Conservation (phyloP, 192 early-diverging fungal genomes). For the Dispira simplex region DNA sequence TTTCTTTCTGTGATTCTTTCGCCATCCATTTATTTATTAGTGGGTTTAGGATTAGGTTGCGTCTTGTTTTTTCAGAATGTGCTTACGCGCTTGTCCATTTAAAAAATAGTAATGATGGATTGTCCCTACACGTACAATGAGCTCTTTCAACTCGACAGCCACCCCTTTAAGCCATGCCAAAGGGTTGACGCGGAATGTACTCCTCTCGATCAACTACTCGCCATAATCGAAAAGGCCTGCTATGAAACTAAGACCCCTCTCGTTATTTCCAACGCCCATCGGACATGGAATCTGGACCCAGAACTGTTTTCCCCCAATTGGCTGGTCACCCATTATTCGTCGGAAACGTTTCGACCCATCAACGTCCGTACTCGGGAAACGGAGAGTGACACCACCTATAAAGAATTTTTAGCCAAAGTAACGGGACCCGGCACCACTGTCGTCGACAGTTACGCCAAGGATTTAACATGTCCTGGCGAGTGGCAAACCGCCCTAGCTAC, state of each 20-base stretch:
- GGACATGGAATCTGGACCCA: neutral
- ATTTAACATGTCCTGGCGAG: neutral
- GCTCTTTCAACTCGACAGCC: neutral
- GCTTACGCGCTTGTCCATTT: too few relatives aligned
- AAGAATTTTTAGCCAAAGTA: too few relatives aligned
- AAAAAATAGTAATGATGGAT: neutral
- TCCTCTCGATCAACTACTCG: neutral
- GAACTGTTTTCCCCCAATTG: neutral
- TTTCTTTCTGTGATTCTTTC: too few relatives aligned
- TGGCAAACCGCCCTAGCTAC: neutral
- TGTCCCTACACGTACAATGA: neutral
- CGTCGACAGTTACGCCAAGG: constrained; percentile 1
- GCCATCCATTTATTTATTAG: too few relatives aligned
- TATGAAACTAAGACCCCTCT: constrained; percentile 1
- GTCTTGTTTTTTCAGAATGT: too few relatives aligned
- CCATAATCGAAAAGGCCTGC: neutral
- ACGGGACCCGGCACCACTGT: neutral
- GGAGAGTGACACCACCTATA: too few relatives aligned
- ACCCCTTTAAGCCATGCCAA: neutral
- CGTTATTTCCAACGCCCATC: neutral
- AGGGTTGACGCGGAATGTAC: neutral
- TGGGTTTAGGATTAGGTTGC: too few relatives aligned
- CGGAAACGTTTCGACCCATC: too few relatives aligned
- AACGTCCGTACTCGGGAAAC: too few relatives aligned
- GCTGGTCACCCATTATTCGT: neutral